Evolutionary conservation across 345 rosid genomes (phyloP).

Genomic region (Sonneratia alba): DNA sequence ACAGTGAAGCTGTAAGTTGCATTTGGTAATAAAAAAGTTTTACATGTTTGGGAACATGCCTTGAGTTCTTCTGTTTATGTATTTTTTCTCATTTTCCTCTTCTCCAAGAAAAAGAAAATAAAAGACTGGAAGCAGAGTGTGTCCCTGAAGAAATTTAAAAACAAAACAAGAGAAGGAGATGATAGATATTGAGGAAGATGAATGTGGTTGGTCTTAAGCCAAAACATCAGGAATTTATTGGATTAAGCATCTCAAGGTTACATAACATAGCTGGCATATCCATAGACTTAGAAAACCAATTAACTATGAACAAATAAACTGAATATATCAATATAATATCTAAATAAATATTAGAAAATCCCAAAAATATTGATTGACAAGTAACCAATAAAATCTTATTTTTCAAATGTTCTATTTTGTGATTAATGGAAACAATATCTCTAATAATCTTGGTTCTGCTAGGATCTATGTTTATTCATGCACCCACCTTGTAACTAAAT

Average conservation of each 20-base stretch:
- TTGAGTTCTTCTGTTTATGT: neutral
- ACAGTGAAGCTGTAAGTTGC: constrained; percentile 54
- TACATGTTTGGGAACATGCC: neutral
- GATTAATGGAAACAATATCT: neutral
- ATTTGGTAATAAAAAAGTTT: neutral
- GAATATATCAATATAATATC: too few relatives aligned
- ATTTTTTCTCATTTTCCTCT: neutral
- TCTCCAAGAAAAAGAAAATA: neutral
- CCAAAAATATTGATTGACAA: too few relatives aligned
- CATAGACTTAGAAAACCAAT: too few relatives aligned
- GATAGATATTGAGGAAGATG: neutral
- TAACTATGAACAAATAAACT: too few relatives aligned
- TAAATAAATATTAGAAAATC: too few relatives aligned
- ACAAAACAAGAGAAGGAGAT: neutral
- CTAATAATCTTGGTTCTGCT: neutral
- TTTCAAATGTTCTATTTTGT: neutral
- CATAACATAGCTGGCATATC: too few relatives aligned
- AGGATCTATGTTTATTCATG: neutral
- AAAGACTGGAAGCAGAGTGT: neutral
- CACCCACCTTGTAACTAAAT: neutral
- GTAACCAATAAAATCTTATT: neutral
- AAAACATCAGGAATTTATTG: too few relatives aligned
- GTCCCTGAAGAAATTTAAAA: neutral
- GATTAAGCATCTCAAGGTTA: too few relatives aligned
- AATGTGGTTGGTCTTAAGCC: too few relatives aligned